These are phyloP conservation scores for Lepiota venenata DNA, from an alignment of 768 basidiomycete species.

Conservation along the genomic window DNA sequence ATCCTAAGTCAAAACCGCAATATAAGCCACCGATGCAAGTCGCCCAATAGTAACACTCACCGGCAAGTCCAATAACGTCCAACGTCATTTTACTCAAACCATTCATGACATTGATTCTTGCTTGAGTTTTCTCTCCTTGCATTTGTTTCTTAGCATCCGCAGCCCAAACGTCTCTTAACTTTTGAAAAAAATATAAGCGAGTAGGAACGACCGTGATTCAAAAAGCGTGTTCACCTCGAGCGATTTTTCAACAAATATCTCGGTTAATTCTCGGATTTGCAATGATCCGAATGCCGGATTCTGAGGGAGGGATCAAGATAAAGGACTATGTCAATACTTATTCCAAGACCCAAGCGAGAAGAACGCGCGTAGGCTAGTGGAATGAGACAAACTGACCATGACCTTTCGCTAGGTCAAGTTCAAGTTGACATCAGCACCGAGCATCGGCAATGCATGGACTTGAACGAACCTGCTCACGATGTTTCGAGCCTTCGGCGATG, in stretches of 20 bases:
- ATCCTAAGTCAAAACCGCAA: slow-evolving; percentile 17
- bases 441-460: background rate
- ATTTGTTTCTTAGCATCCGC: slow-evolving; percentile 2
- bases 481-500: slow-evolving; percentile 44
- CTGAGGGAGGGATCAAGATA: slow-evolving; percentile 21
- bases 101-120: slow-evolving; percentile 51
- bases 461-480: slow-evolving; percentile 38
- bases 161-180: slow-evolving; percentile 52
- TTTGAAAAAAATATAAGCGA: background rate
- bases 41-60: slow-evolving; percentile 22
- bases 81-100: slow-evolving; percentile 69
- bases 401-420: slow-evolving; percentile 31
- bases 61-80: slow-evolving; percentile 74
- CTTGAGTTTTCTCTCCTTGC: slow-evolving; percentile 19
- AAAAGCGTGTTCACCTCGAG: slow-evolving; percentile 31
- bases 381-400: slow-evolving; percentile 29
- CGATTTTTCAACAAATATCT: slow-evolving; percentile 55
- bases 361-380: too few species aligned
- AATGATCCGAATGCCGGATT: slow-evolving; percentile 65
- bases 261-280: slow-evolving; percentile 55
- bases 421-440: background rate
- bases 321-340: background rate
- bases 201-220: too few species aligned
- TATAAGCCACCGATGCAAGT: too few species aligned
- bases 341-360: background rate